Conservation (phyloP, 1,139 yeast species). For the Blastobotrys indianensis region DNA sequence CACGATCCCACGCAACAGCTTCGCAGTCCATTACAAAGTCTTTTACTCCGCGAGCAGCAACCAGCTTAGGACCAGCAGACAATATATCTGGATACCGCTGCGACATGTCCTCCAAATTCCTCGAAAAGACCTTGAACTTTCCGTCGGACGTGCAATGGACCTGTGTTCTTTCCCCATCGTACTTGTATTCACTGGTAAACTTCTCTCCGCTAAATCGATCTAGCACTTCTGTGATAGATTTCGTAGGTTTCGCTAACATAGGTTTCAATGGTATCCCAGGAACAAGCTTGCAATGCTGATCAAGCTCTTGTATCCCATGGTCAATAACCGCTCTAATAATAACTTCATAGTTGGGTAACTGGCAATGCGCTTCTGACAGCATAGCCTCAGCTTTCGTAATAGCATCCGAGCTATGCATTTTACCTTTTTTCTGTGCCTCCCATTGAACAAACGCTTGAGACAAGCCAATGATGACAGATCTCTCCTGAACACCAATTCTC, state of each 20-base stretch:
- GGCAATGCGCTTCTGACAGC: constrained; percentile 80
- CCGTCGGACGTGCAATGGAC: constrained; percentile 73
- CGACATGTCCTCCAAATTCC: constrained; percentile 97
- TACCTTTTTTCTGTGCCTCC: constrained; percentile 38
- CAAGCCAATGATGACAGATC: constrained; percentile 75
- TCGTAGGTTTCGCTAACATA: constrained; percentile 97
- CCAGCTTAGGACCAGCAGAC: constrained; percentile 58
- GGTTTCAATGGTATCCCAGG: constrained; percentile 97
- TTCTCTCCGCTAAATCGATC: constrained; percentile 80
- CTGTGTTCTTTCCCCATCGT: constrained; percentile 98
- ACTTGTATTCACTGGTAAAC: constrained; percentile 93
- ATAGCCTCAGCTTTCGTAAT: constrained; percentile 59
- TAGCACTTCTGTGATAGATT: constrained; percentile 80
- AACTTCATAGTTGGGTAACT: constrained; percentile 84
- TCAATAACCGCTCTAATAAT: constrained; percentile 61
- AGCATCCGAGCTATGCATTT: constrained; percentile 19
- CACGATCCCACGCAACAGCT: constrained; percentile 97
- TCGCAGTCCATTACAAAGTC: constrained; percentile 85
- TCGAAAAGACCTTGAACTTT: constrained; percentile 66
- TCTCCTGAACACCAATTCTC: constrained; percentile 90
- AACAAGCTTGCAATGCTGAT: constrained; percentile 64
- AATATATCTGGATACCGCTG: constrained; percentile 89
- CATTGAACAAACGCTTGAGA: constrained; percentile 74
- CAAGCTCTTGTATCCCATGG: constrained; percentile 59
- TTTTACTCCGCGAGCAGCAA: constrained; percentile 32